Evolutionary conservation across 495 filamentous ascomycete genomes (phyloP).

Genomic region (Thermothielavioides terrestris): DNA sequence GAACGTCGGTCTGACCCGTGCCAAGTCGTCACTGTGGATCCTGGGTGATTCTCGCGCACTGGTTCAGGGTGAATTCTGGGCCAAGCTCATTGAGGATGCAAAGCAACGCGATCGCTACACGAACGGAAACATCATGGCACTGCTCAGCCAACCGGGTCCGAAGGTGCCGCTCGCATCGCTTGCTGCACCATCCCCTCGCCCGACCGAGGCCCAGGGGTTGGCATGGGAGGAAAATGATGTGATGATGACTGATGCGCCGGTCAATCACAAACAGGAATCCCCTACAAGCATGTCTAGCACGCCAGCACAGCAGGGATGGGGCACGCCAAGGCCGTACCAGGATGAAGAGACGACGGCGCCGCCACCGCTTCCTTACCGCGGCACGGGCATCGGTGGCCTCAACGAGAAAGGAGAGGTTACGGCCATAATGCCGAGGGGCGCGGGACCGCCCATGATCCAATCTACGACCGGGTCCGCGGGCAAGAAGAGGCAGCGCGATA

Average conservation of each 20-base stretch:
- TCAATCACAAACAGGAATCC: background rate
- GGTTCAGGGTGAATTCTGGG: conserved; percentile 83
- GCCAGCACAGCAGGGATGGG: background rate
- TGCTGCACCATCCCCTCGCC: background rate
- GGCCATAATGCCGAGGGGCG: conserved; percentile 3
- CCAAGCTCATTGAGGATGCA: conserved; percentile 71
- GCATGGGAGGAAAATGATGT: conserved; percentile 13
- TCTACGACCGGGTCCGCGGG: conserved; percentile 7
- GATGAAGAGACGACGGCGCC: background rate
- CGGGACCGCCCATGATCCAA: conserved; percentile 19
- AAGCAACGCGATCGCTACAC: conserved; percentile 67
- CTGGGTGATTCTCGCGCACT: conserved; percentile 83
- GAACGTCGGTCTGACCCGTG: conserved; percentile 96
- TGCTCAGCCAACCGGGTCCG: conserved; percentile 32
- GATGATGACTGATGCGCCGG: conserved; percentile 19
- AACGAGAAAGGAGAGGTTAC: conserved; percentile 21
- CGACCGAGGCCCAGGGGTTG: background rate
- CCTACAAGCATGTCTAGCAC: background rate
- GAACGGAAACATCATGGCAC: conserved; percentile 49
- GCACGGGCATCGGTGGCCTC: conserved; percentile 17
- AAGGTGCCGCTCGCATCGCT: conserved; percentile 13
- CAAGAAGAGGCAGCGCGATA: conserved; percentile 26
- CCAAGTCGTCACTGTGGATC: conserved; percentile 92
- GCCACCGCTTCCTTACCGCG: conserved; percentile 14
- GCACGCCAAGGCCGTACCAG: background rate